phyloP scores from a whole-genome alignment of 2,329 filamentous ascomycete genomes.

The Talaromyces atroroseus region DNA sequence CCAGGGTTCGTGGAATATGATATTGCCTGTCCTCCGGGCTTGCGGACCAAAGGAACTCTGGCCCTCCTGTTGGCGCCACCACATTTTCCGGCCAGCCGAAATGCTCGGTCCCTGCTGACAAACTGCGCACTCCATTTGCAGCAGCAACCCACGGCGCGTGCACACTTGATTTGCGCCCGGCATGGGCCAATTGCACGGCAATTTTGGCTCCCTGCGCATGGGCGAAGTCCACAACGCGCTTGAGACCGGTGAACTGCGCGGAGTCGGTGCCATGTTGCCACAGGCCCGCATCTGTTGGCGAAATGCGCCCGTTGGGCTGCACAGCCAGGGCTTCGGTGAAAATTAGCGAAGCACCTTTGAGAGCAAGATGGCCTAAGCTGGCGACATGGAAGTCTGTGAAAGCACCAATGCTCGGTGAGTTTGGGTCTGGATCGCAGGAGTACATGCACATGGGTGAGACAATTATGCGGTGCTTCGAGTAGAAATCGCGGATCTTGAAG shows the following conservation, averaged over 20 bases:
- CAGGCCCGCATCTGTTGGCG: slow-evolving; percentile 56
- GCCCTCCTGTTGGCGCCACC: slow-evolving; percentile 28
- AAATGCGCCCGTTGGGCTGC: slow-evolving; percentile 70
- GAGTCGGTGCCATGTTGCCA: slow-evolving; percentile 68
- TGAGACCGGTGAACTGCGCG: slow-evolving; percentile 63
- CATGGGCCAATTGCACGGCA: slow-evolving; percentile 75
- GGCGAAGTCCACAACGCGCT: slow-evolving; percentile 65
- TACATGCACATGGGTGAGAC: slow-evolving; percentile 62
- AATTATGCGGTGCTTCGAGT: neutral
- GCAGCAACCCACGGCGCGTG: slow-evolving; percentile 45
- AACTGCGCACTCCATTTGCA: slow-evolving; percentile 16
- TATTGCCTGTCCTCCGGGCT: slow-evolving; percentile 55
- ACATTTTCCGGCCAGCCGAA: slow-evolving; percentile 53
- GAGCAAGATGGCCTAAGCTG: slow-evolving; percentile 70
- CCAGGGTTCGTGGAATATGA: slow-evolving; percentile 61
- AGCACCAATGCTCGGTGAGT: slow-evolving; percentile 50
- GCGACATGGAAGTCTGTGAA: slow-evolving; percentile 74
- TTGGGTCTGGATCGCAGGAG: slow-evolving; percentile 48
- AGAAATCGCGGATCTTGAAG: neutral
- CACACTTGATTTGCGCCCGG: slow-evolving; percentile 59
- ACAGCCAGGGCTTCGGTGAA: slow-evolving; percentile 75
- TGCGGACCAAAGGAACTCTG: slow-evolving; percentile 55
- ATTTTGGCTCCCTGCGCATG: slow-evolving; percentile 74
- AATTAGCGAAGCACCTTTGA: slow-evolving; percentile 66
- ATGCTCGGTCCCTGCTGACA: slow-evolving; percentile 38